These are phyloP conservation scores for Daedalea quercina DNA, from an alignment of 768 basidiomycete genomes.

Conservation along the genomic window DNA sequence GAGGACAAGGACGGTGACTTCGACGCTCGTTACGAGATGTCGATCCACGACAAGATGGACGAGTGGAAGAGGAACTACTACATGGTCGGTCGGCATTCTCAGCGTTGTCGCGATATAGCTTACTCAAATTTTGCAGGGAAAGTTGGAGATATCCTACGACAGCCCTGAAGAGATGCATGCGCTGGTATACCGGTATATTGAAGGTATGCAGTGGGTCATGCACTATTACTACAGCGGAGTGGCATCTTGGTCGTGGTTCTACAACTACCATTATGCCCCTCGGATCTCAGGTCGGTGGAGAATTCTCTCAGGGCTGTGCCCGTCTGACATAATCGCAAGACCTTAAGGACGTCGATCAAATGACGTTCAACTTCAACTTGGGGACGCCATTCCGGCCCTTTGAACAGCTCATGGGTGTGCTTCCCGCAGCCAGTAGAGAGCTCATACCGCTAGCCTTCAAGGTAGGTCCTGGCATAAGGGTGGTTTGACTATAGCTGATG, in stretches of 20 bases:
- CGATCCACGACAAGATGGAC: slow-evolving; percentile 76
- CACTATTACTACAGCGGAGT: slow-evolving; percentile 98
- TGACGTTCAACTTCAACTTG: slow-evolving; percentile 82
- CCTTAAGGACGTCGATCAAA: slow-evolving; percentile 55
- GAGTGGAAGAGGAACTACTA: slow-evolving; percentile 93
- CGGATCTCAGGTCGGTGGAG: slow-evolving; percentile 82
- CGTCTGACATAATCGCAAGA: slow-evolving; percentile 33
- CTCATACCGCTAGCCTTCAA: slow-evolving; percentile 83
- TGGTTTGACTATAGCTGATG: slow-evolving; percentile 1
- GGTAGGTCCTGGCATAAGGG: slow-evolving; percentile 35
- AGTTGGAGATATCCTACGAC: slow-evolving; percentile 77
- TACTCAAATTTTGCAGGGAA: slow-evolving; percentile 48
- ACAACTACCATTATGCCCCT: slow-evolving; percentile 96
- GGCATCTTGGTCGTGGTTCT: slow-evolving; percentile 98
- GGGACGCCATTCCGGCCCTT: slow-evolving; percentile 89
- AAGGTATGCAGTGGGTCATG: slow-evolving; percentile 98
- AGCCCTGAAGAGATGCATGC: slow-evolving; percentile 60
- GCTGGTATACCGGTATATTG: slow-evolving; percentile 76
- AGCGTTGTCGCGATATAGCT: neutral
- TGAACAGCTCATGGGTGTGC: slow-evolving; percentile 96
- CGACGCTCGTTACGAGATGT: slow-evolving; percentile 71
- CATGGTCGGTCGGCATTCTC: slow-evolving; percentile 40
- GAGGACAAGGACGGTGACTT: slow-evolving; percentile 69
- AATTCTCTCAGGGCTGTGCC: slow-evolving; percentile 15
- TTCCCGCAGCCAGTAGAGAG: slow-evolving; percentile 85